Conservation (phyloP, 306 rosid species). For the Vigna unguiculata region DNA sequence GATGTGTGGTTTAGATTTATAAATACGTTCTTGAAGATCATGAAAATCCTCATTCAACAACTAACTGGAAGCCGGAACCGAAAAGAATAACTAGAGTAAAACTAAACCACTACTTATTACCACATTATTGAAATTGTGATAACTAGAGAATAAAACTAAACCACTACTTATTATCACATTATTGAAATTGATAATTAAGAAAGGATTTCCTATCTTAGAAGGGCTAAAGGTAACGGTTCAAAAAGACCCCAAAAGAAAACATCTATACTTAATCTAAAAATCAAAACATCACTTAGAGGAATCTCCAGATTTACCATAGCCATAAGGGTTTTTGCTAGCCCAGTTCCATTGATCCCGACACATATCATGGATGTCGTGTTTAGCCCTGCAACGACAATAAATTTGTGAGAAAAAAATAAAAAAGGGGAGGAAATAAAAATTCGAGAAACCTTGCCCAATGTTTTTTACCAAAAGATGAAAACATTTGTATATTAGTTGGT, state of each 20-base stretch:
- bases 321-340: constrained; percentile 97
- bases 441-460: not conserved
- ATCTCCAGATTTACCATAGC: constrained; percentile 67
- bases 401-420: constrained; percentile 20
- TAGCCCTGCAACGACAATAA: constrained; percentile 67
- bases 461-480: not conserved
- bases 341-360: constrained; percentile 99
- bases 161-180: constrained; percentile 44
- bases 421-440: not conserved
- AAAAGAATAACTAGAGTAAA: constrained; percentile 13
- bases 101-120: constrained; percentile 47
- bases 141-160: constrained; percentile 33
- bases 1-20: constrained; percentile 37
- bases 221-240: constrained; percentile 32
- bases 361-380: constrained; percentile 83
- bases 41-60: constrained; percentile 35
- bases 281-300: constrained; percentile 44
- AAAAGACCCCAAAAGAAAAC: constrained; percentile 24
- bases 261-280: constrained; percentile 18
- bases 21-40: constrained; percentile 40
- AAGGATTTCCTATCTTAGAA: constrained; percentile 37
- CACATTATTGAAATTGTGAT: constrained; percentile 37
- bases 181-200: constrained; percentile 39
- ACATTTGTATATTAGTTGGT: not conserved
- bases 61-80: constrained; percentile 29